phyloP scores from a whole-genome alignment of 2,329 filamentous ascomycete species.

The Didymella segeticola region DNA sequence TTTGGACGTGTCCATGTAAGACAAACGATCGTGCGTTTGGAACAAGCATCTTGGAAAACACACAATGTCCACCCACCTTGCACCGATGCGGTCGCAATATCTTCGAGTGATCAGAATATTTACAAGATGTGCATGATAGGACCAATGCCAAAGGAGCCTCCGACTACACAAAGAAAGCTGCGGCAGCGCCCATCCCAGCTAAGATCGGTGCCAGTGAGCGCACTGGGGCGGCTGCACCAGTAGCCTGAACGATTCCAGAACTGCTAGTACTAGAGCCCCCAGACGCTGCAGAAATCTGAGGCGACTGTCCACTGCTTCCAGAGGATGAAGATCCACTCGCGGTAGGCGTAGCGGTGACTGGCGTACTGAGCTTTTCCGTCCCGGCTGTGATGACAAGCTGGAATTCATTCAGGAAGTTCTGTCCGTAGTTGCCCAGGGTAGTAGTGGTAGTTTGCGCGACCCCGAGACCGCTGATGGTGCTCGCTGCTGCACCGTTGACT shows the following conservation, averaged over 20 bases:
- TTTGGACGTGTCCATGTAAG: background rate
- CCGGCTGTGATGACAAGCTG: slow-evolving; percentile 39
- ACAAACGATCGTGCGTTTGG: background rate
- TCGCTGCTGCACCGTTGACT: slow-evolving; percentile 8
- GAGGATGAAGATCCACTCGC: slow-evolving; percentile 23
- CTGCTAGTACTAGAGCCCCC: slow-evolving; percentile 2
- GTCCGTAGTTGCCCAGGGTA: slow-evolving; percentile 13
- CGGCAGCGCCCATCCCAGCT: slow-evolving; percentile 39
- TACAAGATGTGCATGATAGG: background rate
- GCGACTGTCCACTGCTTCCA: slow-evolving; percentile 15
- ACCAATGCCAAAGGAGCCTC: background rate
- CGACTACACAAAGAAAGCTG: slow-evolving; percentile 32
- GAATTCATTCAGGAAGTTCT: slow-evolving; percentile 24
- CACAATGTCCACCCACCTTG: background rate
- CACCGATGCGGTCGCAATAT: background rate
- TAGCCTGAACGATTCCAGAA: slow-evolving; percentile 13
- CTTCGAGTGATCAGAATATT: background rate
- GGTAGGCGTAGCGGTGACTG: slow-evolving; percentile 27
- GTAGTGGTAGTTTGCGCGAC: background rate
- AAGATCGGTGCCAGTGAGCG: slow-evolving; percentile 31
- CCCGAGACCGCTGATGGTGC: background rate
- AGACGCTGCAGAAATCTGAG: background rate
- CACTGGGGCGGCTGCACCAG: slow-evolving; percentile 28
- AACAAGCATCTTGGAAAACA: background rate
- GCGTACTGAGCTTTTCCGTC: slow-evolving; percentile 32